A percentile compares a stretch with the other conserved stretches of the same genome.
phyloP scores from a whole-genome alignment of 2,329 filamentous ascomycete species.

The Cytospora leucostoma region DNA sequence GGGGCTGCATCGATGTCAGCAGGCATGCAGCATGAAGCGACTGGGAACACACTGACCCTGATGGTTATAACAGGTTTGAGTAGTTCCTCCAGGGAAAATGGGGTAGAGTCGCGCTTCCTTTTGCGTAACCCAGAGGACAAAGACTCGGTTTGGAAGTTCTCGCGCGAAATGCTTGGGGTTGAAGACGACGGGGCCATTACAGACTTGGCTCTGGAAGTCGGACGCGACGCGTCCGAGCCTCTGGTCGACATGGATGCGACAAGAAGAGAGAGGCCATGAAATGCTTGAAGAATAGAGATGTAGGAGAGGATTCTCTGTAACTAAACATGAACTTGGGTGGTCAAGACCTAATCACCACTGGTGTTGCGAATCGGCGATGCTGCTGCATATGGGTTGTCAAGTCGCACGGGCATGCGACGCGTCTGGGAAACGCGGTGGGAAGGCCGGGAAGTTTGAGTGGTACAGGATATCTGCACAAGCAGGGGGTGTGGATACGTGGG shows the following conservation, averaged over 20 bases:
- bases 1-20: constrained; percentile 30
- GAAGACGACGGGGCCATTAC: constrained; percentile 42
- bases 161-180: constrained; percentile 42
- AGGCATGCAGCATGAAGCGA: neutral
- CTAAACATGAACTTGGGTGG: neutral
- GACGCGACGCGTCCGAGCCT: constrained; percentile 53
- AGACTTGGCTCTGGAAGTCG: constrained; percentile 32
- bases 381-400: neutral
- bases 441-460: neutral
- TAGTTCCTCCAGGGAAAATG: constrained; percentile 51
- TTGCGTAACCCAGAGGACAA: constrained; percentile 36
- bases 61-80: constrained; percentile 54
- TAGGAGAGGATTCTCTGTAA: neutral
- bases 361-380: neutral
- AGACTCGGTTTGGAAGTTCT: constrained; percentile 37
- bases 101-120: constrained; percentile 41
- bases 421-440: constrained; percentile 1
- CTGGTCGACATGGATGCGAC: constrained; percentile 37
- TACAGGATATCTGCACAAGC: neutral
- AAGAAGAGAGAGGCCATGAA: constrained; percentile 35
- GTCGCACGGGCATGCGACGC: neutral
- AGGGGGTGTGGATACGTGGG: neutral
- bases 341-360: neutral
- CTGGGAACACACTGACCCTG: constrained; percentile 42
- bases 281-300: constrained; percentile 24